phyloP scores from a whole-genome alignment of 371 early-diverging fungal species.

The Saksenaea vasiformis region DNA sequence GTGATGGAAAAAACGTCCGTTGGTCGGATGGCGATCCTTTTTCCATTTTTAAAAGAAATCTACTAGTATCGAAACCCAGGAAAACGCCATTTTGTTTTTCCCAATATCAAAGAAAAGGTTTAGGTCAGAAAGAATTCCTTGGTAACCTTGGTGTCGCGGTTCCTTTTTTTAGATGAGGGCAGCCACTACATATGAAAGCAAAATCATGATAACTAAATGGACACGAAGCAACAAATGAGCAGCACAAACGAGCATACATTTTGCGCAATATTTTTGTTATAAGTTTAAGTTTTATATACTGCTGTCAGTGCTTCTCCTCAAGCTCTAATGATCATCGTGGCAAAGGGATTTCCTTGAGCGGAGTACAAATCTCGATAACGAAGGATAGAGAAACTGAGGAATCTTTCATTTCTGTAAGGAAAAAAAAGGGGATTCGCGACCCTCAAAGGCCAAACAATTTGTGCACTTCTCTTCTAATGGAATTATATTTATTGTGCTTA shows the following conservation, averaged over 20 bases:
- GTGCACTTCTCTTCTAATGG: not conserved
- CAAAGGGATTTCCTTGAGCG: not conserved
- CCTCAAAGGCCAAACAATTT: not conserved
- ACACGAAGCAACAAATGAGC: not conserved
- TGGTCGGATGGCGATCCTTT: not conserved
- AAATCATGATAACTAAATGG: not conserved
- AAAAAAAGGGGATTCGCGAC: not conserved
- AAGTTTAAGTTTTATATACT: no score
- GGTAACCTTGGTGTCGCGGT: not conserved
- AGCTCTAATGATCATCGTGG: not conserved
- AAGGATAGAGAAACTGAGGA: not conserved
- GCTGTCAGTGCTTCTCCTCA: no score
- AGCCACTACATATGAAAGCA: not conserved
- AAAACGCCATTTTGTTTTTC: not conserved
- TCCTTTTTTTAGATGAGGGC: not conserved
- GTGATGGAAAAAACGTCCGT: not conserved
- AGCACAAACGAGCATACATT: not conserved
- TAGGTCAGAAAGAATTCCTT: conserved; percentile 1
- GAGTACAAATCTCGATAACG: not conserved
- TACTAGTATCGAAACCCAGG: not conserved
- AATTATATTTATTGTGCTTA: not conserved
- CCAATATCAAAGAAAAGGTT: not conserved
- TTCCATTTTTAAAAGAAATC: not conserved
- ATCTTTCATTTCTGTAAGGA: not conserved
- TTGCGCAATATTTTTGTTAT: not conserved